Evolutionary conservation across 495 filamentous ascomycete species (phyloP), one percentile per base, ranked within the genome.

Genomic region (Aspergillus conjunctus): DNA sequence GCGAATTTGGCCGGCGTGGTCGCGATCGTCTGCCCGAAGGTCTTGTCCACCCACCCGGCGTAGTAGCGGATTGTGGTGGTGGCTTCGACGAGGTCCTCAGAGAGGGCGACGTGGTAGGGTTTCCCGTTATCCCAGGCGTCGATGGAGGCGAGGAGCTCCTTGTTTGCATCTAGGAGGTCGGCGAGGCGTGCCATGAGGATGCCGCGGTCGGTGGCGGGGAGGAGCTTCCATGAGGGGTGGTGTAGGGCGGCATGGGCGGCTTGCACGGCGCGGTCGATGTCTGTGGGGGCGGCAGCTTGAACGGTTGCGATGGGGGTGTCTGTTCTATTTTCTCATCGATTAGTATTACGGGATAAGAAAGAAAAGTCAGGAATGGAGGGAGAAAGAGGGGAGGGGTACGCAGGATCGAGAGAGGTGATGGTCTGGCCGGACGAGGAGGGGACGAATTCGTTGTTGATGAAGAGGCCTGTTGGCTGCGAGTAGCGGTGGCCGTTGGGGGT

Each of bases 121-220:
- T 97, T 97, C 63, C 71, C 93, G 70, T 96, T 96, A 72, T 98
- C 93, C 86, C 92, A 94, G 0, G 90, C 89, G 74, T 97, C 93
- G 46, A 98, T 92, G 1, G 92, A 89, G n/a, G 92, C 92, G 4
- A 98, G 79, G 0, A 81, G 77, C 64, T 91, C 88, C 51, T 79
- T 79, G 66, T 96, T 81, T 66, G 89, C 59, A 51, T 88, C 73
- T 15, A 93, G 75, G 3, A 97, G 77, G 54, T 88, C 85, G 10
- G 90, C 87, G 43, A 98, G 81, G 64, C 85, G 88, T 54, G 71
- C 77, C 84, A 98, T 85, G 56, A 96, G 68, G 37, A 82, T 82
- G 11, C 91, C 93, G 17, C 93, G 87, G 48, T 90, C 88, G 0
- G 88, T 87, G 12, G 84, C 81, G 12, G 85, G 78, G 20, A 98